Base-by-base conservation (phyloP, 2,329 filamentous ascomycete genomes). In the Capronia coronata region DNA sequence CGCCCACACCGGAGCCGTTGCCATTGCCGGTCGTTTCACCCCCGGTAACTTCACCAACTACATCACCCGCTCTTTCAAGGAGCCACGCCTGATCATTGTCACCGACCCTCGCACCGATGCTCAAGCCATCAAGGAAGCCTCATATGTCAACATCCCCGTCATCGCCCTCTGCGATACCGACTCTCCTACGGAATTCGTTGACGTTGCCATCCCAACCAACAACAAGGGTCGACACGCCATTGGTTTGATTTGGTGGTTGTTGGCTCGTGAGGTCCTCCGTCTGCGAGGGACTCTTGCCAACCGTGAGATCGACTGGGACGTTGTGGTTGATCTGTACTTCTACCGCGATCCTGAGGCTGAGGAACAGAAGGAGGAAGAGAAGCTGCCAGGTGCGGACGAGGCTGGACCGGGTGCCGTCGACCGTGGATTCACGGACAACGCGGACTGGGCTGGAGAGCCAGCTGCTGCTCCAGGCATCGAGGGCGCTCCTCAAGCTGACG, bases 31-130 rank as follows among this genome's bases (percentile, higher is more conserved):
- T 79, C 93, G 93, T 74, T 98, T 98, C 86, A 98, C 93, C 71
- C 93, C 93, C 73, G 93, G 93, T 87, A 95, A 91, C 76, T 98
- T 98, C 86, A 98, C 93, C 82, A 98, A 98, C 84, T 98, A 98
- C 86, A 98, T 98, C 86, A 98, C 94, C 75, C 91, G 93, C 70
- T 97, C 93, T 62, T 98, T 98, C 89, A 96, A 96, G 85, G 93
- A 98, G 82, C 93, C 93, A 71, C 94, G 94, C 75, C 82, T 98
- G 71, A 97, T 98, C 76, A 84, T 98, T 73, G 93, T 98, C 69
- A 98, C 93, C 77, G 93, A 98, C 75, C 93, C 93, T 67, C 91
- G 94, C 77, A 98, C 94, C 79, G 93, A 98, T 69, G 88, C 93
- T 72, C 93, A 98, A 84, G 93, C 93, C 70, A 98, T 98, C 84